Evolutionary conservation across 805 yeast genomes (phyloP), one percentile per base, ranked within the genome.

Genomic region (Torulaspora gathmanii): DNA sequence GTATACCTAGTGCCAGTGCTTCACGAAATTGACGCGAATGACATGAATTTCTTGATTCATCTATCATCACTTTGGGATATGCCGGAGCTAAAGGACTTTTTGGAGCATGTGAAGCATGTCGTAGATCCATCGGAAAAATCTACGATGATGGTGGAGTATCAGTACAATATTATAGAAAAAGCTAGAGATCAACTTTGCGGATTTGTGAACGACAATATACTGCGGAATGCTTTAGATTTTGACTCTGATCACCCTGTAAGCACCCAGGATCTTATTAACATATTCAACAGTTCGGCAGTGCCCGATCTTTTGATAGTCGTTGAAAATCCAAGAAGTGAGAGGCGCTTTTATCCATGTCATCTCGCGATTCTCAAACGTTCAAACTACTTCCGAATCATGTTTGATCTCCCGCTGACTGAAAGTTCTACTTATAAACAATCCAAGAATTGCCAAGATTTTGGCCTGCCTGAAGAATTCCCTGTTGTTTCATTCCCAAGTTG

Each of bases 321-420:
- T 5, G 50, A 52, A 5, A 38, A 54, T 8, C 56, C 63, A 4
- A 68, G 67, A 2, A 50, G 49, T 19, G 42, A 29, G 3, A 33
- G 58, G 38, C 55, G 61, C 0, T 71, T 70, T 46, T 84, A 78
- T 55, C 90, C 91, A 1, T 79, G 73, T 4, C 86, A 86, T 60
- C 69, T 80, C 33, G 72, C 85, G 0, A 73, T 85, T 39, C 58
- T 86, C 19, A 62, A 73, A 4, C 65, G 89, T 33, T 75, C 85
- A 2, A 83, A 77, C 35, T 85, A 82, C 60, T 86, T 78, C 55
- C 77, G 72, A 41, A 72, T 79, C 2, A 74, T 84, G 82, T 79
- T 86, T 57, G 60, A 69, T 8, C 79, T 86, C 1, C 60, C 71
- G 1, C 76, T 77, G 46, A 47, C 57, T 3, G 79, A 74, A 44